Percentiles rank a stretch among this genome's conserved stretches.
phyloP scores from a whole-genome alignment of 306 rosid species.

The Gastrolobium bilobum region DNA sequence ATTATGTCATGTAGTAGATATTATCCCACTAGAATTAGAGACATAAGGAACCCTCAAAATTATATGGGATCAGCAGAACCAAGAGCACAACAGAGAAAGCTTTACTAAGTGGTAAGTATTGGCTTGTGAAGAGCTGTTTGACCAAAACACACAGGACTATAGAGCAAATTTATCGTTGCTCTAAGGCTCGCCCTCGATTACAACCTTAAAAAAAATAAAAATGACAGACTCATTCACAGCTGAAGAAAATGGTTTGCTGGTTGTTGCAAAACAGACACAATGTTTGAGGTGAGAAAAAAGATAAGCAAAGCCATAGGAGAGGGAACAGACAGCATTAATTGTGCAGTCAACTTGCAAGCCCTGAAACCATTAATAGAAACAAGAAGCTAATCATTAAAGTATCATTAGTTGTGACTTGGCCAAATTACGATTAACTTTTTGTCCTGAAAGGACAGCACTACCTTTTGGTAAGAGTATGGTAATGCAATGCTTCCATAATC shows the following conservation, averaged over 20 bases:
- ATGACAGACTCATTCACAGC: background rate
- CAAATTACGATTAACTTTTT: conserved; percentile 50
- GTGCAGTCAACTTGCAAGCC: conserved; percentile 45
- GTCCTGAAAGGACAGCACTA: conserved; percentile 54
- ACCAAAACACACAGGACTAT: background rate
- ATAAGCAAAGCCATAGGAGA: conserved; percentile 37
- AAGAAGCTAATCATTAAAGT: conserved; percentile 49
- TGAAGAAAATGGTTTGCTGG: conserved; percentile 32
- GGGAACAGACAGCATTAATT: conserved; percentile 46
- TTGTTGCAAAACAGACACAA: conserved; percentile 44
- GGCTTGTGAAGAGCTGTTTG: background rate
- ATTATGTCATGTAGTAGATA: too few relatives aligned
- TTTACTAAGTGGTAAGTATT: conserved; percentile 8
- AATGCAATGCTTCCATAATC: conserved; percentile 49
- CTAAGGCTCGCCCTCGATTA: too few relatives aligned
- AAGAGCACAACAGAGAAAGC: background rate
- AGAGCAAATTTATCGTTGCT: too few relatives aligned
- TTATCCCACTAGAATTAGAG: background rate
- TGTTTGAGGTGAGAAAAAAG: conserved; percentile 10
- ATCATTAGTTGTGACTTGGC: conserved; percentile 48
- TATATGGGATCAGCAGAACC: background rate
- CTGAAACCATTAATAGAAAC: conserved; percentile 45
- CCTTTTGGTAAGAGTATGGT: conserved; percentile 48
- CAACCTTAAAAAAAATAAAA: background rate
- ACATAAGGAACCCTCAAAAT: background rate